These are phyloP conservation scores for Shiraia bambusicola DNA, from an alignment of 2,329 filamentous ascomycete species.

Conservation along the genomic window DNA sequence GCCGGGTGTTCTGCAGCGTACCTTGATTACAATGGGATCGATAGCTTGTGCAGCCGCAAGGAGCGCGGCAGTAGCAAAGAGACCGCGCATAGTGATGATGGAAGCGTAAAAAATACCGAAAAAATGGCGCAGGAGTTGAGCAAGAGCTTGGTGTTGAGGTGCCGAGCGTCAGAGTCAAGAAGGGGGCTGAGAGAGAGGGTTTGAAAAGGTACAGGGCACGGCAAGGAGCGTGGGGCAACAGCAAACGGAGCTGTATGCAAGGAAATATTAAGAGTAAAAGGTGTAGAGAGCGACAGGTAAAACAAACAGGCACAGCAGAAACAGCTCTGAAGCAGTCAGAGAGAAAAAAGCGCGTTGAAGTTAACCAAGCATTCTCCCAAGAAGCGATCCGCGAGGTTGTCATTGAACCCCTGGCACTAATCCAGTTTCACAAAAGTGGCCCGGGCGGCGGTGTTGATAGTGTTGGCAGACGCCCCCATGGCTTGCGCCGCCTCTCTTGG, in stretches of 20 bases:
- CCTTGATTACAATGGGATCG: conserved; percentile 70
- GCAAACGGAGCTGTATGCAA: conserved; percentile 23
- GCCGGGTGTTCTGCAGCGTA: conserved; percentile 34
- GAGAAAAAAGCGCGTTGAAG: conserved; percentile 34
- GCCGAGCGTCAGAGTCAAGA: conserved; percentile 22
- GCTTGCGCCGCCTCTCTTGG: neutral
- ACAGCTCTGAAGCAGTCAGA: conserved; percentile 37
- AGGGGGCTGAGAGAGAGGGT: conserved; percentile 14
- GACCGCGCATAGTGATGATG: conserved; percentile 56
- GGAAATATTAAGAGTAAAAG: conserved; percentile 22
- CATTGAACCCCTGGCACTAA: conserved; percentile 28
- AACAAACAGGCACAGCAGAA: conserved; percentile 33
- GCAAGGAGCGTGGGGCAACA: conserved; percentile 29
- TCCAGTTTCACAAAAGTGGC: conserved; percentile 22
- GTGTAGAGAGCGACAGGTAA: conserved; percentile 35
- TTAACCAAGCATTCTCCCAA: conserved; percentile 26
- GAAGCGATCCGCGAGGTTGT: conserved; percentile 24
- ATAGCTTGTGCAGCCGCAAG: conserved; percentile 57
- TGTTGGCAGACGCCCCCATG: conserved; percentile 1
- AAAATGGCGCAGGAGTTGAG: conserved; percentile 28
- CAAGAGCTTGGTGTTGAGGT: conserved; percentile 25
- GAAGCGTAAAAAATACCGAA: conserved; percentile 25
- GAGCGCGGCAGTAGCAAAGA: conserved; percentile 54
- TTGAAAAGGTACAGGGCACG: conserved; percentile 11
- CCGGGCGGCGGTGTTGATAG: conserved; percentile 4